A percentile compares a stretch with the other conserved stretches of the same genome.
Conservation (phyloP, 2,329 filamentous ascomycete species). For the Diaporthe vaccinii region DNA sequence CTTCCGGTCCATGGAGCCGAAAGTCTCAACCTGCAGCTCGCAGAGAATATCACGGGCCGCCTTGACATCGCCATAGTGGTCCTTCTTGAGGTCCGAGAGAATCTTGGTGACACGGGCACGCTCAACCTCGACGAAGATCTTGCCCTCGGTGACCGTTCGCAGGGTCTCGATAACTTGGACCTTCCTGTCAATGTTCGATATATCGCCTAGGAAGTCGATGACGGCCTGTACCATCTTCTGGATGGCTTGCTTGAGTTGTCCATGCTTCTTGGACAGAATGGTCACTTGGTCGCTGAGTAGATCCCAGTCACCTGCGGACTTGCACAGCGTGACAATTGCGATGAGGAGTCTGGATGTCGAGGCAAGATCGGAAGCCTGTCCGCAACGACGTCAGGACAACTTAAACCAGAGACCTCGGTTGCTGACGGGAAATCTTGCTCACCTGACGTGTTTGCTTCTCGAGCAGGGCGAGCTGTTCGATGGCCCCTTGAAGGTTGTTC, state of each 20-base stretch:
- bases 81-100: slow-evolving; percentile 96
- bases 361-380: slow-evolving; percentile 90
- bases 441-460: slow-evolving; percentile 99
- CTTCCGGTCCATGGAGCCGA: slow-evolving; percentile 95
- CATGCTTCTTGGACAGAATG: slow-evolving; percentile 98
- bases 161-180: slow-evolving; percentile 94
- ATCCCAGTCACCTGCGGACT: slow-evolving; percentile 92
- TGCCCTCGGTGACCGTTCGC: slow-evolving; percentile 96
- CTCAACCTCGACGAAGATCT: slow-evolving; percentile 99
- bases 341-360: slow-evolving; percentile 92
- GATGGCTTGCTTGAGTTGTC: slow-evolving; percentile 98
- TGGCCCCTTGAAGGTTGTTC: slow-evolving; percentile 85
- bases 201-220: slow-evolving; percentile 90
- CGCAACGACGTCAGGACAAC: slow-evolving; percentile 15
- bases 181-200: slow-evolving; percentile 88
- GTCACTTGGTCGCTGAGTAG: slow-evolving; percentile 97
- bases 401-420: neutral
- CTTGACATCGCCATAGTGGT: slow-evolving; percentile 86
- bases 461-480: slow-evolving; percentile 91
- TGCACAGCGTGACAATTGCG: slow-evolving; percentile 93
- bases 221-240: slow-evolving; percentile 99
- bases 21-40: slow-evolving; percentile 98
- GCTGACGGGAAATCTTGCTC: slow-evolving; percentile 45
- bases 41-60: slow-evolving; percentile 93
- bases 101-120: slow-evolving; percentile 95